A percentile compares a stretch with the other conserved stretches of the same genome.
Conservation (phyloP, 441 rosid genomes). For the Populus hybrid region DNA sequence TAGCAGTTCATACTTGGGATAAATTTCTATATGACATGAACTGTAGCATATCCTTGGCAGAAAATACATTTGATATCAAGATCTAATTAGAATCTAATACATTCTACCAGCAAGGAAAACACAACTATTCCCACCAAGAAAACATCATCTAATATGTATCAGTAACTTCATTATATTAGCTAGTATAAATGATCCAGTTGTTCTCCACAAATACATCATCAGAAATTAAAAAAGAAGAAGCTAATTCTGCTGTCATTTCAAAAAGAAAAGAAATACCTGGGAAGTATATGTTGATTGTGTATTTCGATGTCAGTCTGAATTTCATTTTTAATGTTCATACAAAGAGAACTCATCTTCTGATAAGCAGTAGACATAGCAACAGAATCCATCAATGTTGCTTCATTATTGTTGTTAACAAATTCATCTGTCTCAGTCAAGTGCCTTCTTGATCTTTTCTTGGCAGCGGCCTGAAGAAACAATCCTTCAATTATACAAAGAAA, state of each 20-base stretch:
- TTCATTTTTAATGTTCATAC: conserved; percentile 79
- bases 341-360: conserved; percentile 84
- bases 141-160: not conserved
- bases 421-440: conserved; percentile 92
- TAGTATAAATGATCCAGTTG: not conserved
- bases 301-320: conserved; percentile 88
- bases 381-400: conserved; percentile 59
- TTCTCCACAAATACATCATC: not conserved
- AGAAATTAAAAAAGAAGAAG: not conserved
- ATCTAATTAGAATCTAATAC: not conserved
- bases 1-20: not conserved
- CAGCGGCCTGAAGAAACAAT: conserved; percentile 62
- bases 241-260: not conserved
- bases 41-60: not conserved
- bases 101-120: not conserved
- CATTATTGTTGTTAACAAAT: conserved; percentile 59
- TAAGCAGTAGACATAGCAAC: conserved; percentile 79
- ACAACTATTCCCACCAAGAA: not conserved
- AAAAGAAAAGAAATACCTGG: conserved; percentile 49
- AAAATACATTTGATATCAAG: not conserved
- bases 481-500: conserved; percentile 8
- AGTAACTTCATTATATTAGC: not conserved
- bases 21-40: not conserved
- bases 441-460: conserved; percentile 85
- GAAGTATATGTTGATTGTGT: conserved; percentile 85